Evolutionary conservation across 2,329 filamentous ascomycete species (phyloP), one percentile per base, ranked within the genome.

Genomic region (Aciculosporium take): DNA sequence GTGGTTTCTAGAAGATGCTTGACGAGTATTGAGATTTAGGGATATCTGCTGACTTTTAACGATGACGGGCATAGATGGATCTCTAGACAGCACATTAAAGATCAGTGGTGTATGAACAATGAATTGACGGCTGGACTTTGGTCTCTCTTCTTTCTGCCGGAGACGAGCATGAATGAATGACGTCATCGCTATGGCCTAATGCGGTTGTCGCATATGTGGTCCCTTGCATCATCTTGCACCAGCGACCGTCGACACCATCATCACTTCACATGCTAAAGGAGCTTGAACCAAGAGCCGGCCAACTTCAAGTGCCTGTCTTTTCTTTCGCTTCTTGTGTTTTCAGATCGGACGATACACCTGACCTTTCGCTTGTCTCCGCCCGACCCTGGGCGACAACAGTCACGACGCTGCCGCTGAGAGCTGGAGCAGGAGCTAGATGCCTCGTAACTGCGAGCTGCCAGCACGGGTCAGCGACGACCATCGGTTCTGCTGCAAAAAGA

Each of bases 341-440:
- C 21, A 23, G 13, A n/a, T n/a, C 34, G n/a, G 24, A 32, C 20
- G 13, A 23, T 31, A 13, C 29, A 27, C 9, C 15, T 6, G 17
- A 25, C 7, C 7, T 13, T 23, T 7, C 23, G 27, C 24, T 17
- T 7, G 5, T 24, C 23, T 17, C 13, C 18, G 29, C 36, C 36
- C 30, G 27, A 28, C 17, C 18, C 30, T 21, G 38, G 38, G 42
- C 42, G 13, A 33, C 33, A 33, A 30, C 18, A 31, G 31, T 39
- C 27, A 38, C 37, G 41, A 45, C 38, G 41, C 40, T 48, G 46
- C 39, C 44, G 40, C 41, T 29, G 21, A 44, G 40, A 32, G 15
- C 24, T 24, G 40, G 37, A 36, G 15, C 24, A 20, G 40, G 37
- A 36, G 23, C 42, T n/a, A 35, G 25, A 30, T 39, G 33, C 42